phyloP scores from a whole-genome alignment of 768 basidiomycete species.

The Hypsizygus marmoreus region DNA sequence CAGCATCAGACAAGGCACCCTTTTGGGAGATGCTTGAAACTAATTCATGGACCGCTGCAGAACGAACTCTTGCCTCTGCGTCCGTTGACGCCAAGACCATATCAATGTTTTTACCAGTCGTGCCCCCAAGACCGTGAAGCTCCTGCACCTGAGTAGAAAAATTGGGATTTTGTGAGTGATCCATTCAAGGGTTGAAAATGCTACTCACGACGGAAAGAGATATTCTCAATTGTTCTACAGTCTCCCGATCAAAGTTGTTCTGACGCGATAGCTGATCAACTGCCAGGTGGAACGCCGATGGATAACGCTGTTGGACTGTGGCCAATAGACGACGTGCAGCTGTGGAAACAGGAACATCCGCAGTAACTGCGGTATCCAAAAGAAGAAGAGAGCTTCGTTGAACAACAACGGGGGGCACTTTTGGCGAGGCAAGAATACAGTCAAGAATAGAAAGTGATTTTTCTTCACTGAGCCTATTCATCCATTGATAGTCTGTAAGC shows the following conservation, averaged over 20 bases:
- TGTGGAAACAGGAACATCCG: conserved; percentile 22
- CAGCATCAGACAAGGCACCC: conserved; percentile 30
- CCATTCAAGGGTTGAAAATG: too few relatives aligned
- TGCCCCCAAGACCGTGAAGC: not conserved
- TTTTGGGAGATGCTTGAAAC: conserved; percentile 38
- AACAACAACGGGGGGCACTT: conserved; percentile 34
- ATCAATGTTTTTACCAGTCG: conserved; percentile 29
- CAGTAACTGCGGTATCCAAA: conserved; percentile 25
- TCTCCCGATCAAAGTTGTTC: conserved; percentile 39
- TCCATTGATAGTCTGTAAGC: conserved; percentile 1
- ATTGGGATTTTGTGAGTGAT: not conserved
- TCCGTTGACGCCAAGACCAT: conserved; percentile 59
- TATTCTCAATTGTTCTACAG: conserved; percentile 54
- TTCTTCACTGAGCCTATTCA: conserved; percentile 34
- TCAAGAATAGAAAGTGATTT: conserved; percentile 35
- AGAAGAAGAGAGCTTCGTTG: conserved; percentile 31
- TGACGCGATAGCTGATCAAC: conserved; percentile 39
- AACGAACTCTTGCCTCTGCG: conserved; percentile 62
- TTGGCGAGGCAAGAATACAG: conserved; percentile 34
- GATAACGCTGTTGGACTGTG: conserved; percentile 66
- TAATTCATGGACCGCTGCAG: conserved; percentile 59
- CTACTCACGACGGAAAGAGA: conserved; percentile 58
- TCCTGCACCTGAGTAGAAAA: conserved; percentile 8
- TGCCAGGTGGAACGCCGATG: conserved; percentile 44
- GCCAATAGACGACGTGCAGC: conserved; percentile 47